Evolutionary conservation across 108 stramenopile species (phyloP), one percentile per base, ranked within the genome.

Genomic region (Skeletonema potamos): DNA sequence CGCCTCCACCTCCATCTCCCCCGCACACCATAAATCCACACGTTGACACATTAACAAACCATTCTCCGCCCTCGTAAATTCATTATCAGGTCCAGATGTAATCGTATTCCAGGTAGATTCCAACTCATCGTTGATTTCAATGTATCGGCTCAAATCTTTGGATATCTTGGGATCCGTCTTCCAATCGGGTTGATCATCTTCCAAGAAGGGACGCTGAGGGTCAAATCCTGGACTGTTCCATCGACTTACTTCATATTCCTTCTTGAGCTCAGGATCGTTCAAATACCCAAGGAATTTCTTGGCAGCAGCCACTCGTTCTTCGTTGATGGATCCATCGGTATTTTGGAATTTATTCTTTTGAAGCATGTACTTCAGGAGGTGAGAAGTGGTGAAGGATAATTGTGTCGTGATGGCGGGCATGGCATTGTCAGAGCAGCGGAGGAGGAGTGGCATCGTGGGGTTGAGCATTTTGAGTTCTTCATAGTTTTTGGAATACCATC

Each of bases 21-120:
- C 93, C 41, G 93, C 91, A 71, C 93, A 91, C 93, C 93, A 94
- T 32, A 94, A 70, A 59, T 94, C 93, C 15, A 94, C 93, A 64
- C 93, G 69, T 64, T 94, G 93, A 58, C 87, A 89, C 89, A 92
- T 92, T 54, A 94, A 64, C 71, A 94, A 68, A 9, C 86, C 88
- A 84, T 92, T 94, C 66, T 87, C 86, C 1, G 83, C 85, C 29
- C 84, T 84, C 0, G 81, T 85, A 64, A 79, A 94, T 63, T 92
- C 93, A 11, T 90, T 72, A 56, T 92, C 62, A 29, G 89, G 89
- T 20, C 90, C 93, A 63, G 80, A 75, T 39, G 77, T 73, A 36
- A 94, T 83, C 24, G 72, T 46, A 0, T 54, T 66, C 86, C 89
- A 81, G 66, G 88, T 89, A 10, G 77, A 74, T 28, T 90, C 85